Base-by-base conservation (phyloP, 345 rosid genomes). In the Gossypioides kirkii region DNA sequence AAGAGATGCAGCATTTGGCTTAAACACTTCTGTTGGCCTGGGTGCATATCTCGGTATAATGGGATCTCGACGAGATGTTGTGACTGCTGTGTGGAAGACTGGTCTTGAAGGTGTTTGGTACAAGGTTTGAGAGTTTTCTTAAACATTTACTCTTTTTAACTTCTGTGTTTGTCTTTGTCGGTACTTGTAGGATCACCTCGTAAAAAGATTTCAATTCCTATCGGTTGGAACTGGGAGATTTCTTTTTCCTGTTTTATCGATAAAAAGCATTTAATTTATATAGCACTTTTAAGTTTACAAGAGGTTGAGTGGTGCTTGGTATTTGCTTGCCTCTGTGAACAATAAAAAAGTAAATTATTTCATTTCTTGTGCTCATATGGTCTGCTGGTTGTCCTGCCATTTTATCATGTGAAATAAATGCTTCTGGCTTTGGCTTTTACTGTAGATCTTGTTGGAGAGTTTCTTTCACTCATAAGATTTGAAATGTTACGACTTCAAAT, bases 1-100 rank as follows among this genome's bases (percentile, higher is more conserved):
- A 85, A 87, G 99, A 83, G 98, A 93, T 86, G 99, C 98, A 8
- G 99, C 97, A 65, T 91, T 91, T 80, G 99, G 99, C 71, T 85
- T 87, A 85, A 91, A 93, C 76, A 93, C 94, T 64, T 93, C 96
- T 8, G 92, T 86, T 53, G 99, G 97, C 68, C 78, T 96, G 74
- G 99, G 98, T 69, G 82, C 88, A n/a, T 96, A 93, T 89, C 96
- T 93, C 73, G 99, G 99, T 60, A 92, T 93, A 67, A 91, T 93
- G 99, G 99, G 99, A 77, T 96, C 99, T 75, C 89, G 98, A 53
- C 87, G 99, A 76, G 97, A 93, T 82, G 99, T 96, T 74, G 92
- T 93, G 73, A 93, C 98, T 1, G 89, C 98, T 16, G 86, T 91
- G 46, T 91, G 98, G 99, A 95, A 91, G 91, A 88, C 96, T 67